Base-by-base conservation (phyloP, 306 rosid genomes). In the Sphenostylis stenocarpa region DNA sequence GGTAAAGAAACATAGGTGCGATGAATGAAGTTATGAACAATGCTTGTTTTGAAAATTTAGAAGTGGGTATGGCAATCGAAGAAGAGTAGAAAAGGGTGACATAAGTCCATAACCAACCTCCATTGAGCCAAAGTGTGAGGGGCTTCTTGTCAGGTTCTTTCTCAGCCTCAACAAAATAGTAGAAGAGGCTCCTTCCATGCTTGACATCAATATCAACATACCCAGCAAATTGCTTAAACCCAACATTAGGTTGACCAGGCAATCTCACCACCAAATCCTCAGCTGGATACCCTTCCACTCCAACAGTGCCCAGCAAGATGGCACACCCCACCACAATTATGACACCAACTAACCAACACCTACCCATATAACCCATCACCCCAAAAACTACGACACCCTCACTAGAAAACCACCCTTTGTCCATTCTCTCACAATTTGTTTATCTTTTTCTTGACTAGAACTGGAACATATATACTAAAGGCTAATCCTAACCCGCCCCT, bases 121-220 rank as follows among this genome's bases (percentile, higher is more conserved):
- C 97, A 90, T 92, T 90, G 85, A 90, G 97, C 97, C 97, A 92
- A 33, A 92, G 91, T 21, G 90, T 36, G 38, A 92, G 86, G 19
- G 96, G 89, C 53, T 87, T 88, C 11, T 57, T 64, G 19, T 79
- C 55, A 82, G 90, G 82, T 7, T 85, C 81, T 1, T 71, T 55
- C 0, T 88, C 84, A 45, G 96, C 93, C 63, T 90, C 96, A 56
- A 83, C 96, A 76, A 92, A 92, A 57, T 92, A 92, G 80, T 92
- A 92, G 75, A 92, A 92, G 73, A 92, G 62, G 72, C 97, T 92
- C 64, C 89, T 87, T 6, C 97, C 97, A 60, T 81, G 77, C 16
- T 69, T 81, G 58, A 81, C 73, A 82, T 90, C 92, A 0, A 92
- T 86, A 73, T 90, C 93, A 64, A 92, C 87, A 81, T 92, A 90